Conservation (phyloP, 495 filamentous ascomycete species). For the Amorphotheca resinae region DNA sequence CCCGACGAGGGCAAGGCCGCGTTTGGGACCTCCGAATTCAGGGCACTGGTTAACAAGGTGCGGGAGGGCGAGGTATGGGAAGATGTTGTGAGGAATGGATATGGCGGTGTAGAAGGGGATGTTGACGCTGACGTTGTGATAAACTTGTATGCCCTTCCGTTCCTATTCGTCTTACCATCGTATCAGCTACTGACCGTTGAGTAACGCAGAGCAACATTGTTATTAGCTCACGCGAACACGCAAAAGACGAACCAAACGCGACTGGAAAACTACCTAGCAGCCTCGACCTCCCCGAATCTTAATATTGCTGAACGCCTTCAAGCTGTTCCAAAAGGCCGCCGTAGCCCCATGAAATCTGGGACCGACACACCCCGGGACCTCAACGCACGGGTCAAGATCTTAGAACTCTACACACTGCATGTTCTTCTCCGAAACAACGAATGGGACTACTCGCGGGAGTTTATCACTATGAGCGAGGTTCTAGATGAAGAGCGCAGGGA, state of each 20-base stretch:
- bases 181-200: constrained; percentile 3
- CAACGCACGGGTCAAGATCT: constrained; percentile 65
- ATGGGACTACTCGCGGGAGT: constrained; percentile 89
- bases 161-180: constrained; percentile 1
- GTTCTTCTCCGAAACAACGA: constrained; percentile 81
- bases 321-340: constrained; percentile 17
- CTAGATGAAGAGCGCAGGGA: constrained; percentile 90
- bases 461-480: constrained; percentile 70
- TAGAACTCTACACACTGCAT: constrained; percentile 89
- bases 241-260: constrained; percentile 75
- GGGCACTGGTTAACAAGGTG: constrained; percentile 62
- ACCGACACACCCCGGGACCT: constrained; percentile 70
- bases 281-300: constrained; percentile 55
- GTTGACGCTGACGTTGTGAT: constrained; percentile 93
- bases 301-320: constrained; percentile 50
- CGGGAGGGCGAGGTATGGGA: constrained; percentile 86
- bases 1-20: constrained; percentile 78
- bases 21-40: constrained; percentile 78
- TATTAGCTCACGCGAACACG: constrained; percentile 73
- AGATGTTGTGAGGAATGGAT: constrained; percentile 73
- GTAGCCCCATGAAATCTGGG: constrained; percentile 33
- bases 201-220: constrained; percentile 62
- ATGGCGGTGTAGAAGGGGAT: constrained; percentile 73
- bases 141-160: constrained; percentile 49
- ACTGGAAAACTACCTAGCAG: constrained; percentile 81